phyloP scores from a whole-genome alignment of 2,329 filamentous ascomycete species.

The Fusarium heterosporum region DNA sequence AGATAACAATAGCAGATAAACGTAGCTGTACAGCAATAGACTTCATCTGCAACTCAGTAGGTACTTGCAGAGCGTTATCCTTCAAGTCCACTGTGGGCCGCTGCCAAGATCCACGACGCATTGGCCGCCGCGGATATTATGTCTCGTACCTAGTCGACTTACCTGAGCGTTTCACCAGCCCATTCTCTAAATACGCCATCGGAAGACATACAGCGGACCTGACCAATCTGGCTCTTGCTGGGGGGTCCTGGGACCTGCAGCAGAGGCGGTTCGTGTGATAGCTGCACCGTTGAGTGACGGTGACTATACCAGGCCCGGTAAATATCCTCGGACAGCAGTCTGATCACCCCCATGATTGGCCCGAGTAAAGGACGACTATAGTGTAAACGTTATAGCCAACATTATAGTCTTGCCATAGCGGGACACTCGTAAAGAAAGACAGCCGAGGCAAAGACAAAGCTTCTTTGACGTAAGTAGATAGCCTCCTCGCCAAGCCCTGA shows the following conservation, averaged over 20 bases:
- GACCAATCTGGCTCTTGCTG: background rate
- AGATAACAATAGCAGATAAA: background rate
- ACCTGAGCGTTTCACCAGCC: background rate
- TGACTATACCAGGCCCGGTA: too few species aligned
- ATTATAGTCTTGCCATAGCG: background rate
- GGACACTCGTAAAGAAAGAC: background rate
- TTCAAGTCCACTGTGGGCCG: background rate
- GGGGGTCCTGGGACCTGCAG: background rate
- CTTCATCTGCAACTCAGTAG: background rate
- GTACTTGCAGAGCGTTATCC: background rate
- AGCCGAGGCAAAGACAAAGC: background rate
- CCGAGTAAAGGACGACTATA: background rate
- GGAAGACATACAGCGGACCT: background rate
- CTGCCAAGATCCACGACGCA: background rate
- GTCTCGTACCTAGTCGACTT: background rate
- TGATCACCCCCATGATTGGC: background rate
- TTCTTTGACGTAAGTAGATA: background rate
- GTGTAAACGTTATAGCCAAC: background rate
- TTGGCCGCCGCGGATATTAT: background rate
- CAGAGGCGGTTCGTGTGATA: background rate
- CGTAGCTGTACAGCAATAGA: too few species aligned
- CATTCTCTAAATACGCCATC: background rate
- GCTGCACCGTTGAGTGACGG: background rate
- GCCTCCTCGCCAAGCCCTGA: too few species aligned
- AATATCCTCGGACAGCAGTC: too few species aligned